A percentile compares a stretch with the other conserved stretches of the same genome.
Conservation (phyloP, 148 eudicot species). For the Cornus controversa region DNA sequence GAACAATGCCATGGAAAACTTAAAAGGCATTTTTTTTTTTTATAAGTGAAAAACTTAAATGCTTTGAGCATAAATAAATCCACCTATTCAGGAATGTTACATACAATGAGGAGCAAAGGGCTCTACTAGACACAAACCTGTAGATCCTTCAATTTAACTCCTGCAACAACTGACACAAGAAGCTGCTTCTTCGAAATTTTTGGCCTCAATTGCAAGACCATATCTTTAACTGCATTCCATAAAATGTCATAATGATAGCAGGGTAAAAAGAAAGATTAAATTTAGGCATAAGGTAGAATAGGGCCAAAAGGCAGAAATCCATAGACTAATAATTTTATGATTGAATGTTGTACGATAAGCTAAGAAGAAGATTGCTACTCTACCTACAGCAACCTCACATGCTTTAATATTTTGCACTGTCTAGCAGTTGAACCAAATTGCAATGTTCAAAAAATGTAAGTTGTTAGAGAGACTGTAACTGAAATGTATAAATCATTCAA, state of each 20-base stretch:
- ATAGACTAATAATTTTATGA: no score
- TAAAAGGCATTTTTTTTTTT: no score
- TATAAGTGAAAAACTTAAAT: not conserved
- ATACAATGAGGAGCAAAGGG: not conserved
- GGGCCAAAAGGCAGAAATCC: no score
- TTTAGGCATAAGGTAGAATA: not conserved
- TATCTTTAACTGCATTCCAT: constrained; percentile 61
- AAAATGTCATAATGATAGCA: not conserved
- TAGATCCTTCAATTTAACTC: no score
- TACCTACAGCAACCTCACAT: not conserved
- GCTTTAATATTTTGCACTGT: not conserved
- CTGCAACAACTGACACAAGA: constrained; percentile 84
- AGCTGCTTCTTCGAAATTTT: constrained; percentile 65
- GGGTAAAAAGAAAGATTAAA: not conserved
- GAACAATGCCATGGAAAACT: no score
- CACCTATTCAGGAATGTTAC: not conserved
- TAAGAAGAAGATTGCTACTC: no score
- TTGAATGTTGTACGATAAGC: no score
- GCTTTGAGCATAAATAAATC: not conserved
- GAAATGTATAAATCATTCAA: no score
- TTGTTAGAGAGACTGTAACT: no score
- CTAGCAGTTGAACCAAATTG: not conserved
- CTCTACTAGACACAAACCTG: constrained; percentile 36
- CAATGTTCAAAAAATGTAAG: not conserved
- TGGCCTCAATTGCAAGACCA: constrained; percentile 58